Evolutionary conservation across 2,329 filamentous ascomycete species (phyloP), one percentile per base, ranked within the genome.

Genomic region (Aureobasidium leucospermi): DNA sequence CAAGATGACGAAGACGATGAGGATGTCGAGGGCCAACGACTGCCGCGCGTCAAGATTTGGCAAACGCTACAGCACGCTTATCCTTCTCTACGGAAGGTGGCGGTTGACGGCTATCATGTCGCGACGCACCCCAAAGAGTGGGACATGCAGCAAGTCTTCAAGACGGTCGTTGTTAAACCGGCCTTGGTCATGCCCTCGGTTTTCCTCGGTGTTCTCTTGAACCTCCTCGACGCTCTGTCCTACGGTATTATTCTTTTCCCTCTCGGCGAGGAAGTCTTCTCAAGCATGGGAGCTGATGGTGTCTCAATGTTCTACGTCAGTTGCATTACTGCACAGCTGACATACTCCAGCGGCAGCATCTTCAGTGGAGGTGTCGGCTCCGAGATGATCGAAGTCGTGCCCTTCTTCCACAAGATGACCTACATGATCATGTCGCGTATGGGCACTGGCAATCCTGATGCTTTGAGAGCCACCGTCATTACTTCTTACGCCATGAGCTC

Each of bases 281-380:
- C 87, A 31, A 82, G 87, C 63, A 83, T 97, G 6, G 94, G 93
- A 1, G 87, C 93, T 0, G 93, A 96, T 60, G 94, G 94, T 28
- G 96, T 99, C 59, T 96, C 94, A 0, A 96, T 99, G 74, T 99
- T 97, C 76, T 99, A 97, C 72, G 89, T 99, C 66, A 96, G 92
- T 79, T 96, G 92, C 60, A 96, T 99, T 63, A 83, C 97, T 42
- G 89, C 94, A 0, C 94, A 99, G 71, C 74, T 99, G 55, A 88
- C 90, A 15, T 97, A 93, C 71, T 96, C 93, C 0, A 86, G 85
- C 3, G 88, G 90, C 0, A 96, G 92, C 68, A 85, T 90, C 36
- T 99, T 99, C 76, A 87, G 83, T 65, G 93, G 94, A 15, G 91
- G 90, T 3, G 85, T 99, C 61, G 94, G 94, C 5, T 97, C 94